Evolutionary conservation across 257 asterid species (phyloP), one percentile per base, ranked within the genome.

Genomic region (Agastache rugosa): DNA sequence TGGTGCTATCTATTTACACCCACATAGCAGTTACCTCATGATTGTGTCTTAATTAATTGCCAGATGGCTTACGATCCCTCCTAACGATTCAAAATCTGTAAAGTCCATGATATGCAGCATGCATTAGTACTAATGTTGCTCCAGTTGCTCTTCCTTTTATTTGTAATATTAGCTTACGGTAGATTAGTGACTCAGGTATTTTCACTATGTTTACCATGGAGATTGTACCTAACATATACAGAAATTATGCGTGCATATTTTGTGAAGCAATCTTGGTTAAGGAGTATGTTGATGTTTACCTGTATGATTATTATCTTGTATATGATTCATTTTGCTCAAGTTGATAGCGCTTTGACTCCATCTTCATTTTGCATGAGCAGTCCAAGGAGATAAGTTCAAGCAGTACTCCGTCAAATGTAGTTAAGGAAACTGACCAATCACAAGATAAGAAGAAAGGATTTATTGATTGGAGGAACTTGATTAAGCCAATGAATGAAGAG

Each of bases 401-500:
- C 78, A 76, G 80, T 66, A 82, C 75, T 64, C 74, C 93, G 11
- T 78, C 86, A 7, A 90, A 79, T 79, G 61, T 75, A 39, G 56
- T 53, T 37, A 91, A 82, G 87, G 94, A 79, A 76, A 72, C 85
- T 60, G 98, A 93, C 75, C 96, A 79, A 81, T 83, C 87, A 71
- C 73, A 71, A 50, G 97, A 93, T 74, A 89, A 85, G 89, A 91
- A 81, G 91, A 91, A 85, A 81, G 89, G 86, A 8, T 55, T 93
- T 50, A 76, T 85, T 72, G 96, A 89, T 75, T 93, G 96, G 96
- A 87, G 68, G 89, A 93, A 81, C 83, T 62, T 93, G 74, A 85
- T 93, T 73, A 91, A 87, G 82, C 92, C 96, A 35, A 85, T 72
- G 45, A 86, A 85, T 76, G 92, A 80, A 77, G 98, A 93, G 90